These are phyloP conservation scores for Arthrobotrys iridis DNA, from an alignment of 2,329 filamentous ascomycete species.

Conservation along the genomic window DNA sequence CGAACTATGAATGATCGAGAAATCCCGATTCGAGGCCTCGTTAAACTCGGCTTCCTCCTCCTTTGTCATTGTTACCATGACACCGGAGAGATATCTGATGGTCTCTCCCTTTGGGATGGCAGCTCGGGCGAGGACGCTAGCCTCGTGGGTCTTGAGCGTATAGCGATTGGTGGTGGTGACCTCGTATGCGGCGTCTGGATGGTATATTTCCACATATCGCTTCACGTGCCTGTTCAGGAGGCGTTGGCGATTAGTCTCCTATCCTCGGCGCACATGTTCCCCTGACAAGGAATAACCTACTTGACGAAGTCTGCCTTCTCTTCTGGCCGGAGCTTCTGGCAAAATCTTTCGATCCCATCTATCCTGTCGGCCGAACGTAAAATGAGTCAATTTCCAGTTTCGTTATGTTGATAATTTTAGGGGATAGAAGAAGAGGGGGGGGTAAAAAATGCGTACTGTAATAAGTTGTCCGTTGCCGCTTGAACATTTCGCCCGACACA, in stretches of 20 bases:
- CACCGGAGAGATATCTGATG: conserved; percentile 89
- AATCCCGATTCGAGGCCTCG: conserved; percentile 80
- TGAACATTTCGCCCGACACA: conserved; percentile 56
- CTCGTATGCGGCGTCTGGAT: conserved; percentile 93
- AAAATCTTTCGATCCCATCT: conserved; percentile 54
- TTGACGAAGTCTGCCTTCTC: conserved; percentile 69
- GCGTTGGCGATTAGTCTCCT: background rate
- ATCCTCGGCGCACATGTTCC: background rate
- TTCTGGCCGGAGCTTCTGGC: conserved; percentile 45
- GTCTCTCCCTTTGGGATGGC: conserved; percentile 82
- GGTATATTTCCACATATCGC: conserved; percentile 91
- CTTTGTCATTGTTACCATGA: conserved; percentile 89
- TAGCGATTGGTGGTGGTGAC: conserved; percentile 94
- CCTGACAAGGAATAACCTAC: conserved; percentile 33
- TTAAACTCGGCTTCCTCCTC: conserved; percentile 88
- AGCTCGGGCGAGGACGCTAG: conserved; percentile 81
- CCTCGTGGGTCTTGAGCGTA: conserved; percentile 89
- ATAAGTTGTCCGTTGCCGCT: conserved; percentile 55
- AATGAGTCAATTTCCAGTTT: background rate
- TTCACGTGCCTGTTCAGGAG: conserved; percentile 71
- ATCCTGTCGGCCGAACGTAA: conserved; percentile 53
- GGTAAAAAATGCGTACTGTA: conserved; percentile 54
- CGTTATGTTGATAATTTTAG: background rate
- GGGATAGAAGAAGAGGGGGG: background rate
- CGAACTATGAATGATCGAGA: conserved; percentile 94